Percentiles rank a stretch among this genome's conserved stretches.
Evolutionary conservation across 352 stramenopile genomes (phyloP).

Genomic region (Pythium pyrilobum): DNA sequence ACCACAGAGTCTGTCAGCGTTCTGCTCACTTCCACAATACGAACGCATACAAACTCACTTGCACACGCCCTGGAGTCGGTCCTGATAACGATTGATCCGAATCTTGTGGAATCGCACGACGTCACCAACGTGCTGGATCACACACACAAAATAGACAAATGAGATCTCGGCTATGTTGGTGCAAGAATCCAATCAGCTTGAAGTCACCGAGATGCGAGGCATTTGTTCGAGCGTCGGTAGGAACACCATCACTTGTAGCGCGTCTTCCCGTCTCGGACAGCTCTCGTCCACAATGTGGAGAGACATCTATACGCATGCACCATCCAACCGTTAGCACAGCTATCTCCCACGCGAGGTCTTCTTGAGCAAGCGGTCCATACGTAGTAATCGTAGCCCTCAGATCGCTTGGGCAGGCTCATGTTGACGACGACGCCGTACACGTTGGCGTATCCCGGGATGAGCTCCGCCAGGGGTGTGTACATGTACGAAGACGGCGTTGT

Average conservation of each 20-base stretch:
- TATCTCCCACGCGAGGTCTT: too few relatives aligned
- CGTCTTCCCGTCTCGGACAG: constrained; percentile 38
- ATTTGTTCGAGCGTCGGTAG: constrained; percentile 48
- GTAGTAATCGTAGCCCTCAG: constrained; percentile 50
- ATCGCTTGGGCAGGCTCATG: constrained; percentile 61
- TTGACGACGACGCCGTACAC: constrained; percentile 76
- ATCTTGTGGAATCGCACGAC: constrained; percentile 78
- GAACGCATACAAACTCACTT: constrained; percentile 25
- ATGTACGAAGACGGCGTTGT: constrained; percentile 33
- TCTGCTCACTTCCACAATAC: not conserved
- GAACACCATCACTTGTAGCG: constrained; percentile 67
- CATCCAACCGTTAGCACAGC: not conserved
- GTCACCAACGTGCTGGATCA: constrained; percentile 53
- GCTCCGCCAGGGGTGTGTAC: constrained; percentile 51
- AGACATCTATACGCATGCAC: constrained; percentile 42
- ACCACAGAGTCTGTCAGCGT: not conserved
- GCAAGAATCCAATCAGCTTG: not conserved
- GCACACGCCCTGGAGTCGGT: constrained; percentile 49
- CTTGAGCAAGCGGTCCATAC: too few relatives aligned
- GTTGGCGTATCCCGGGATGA: constrained; percentile 50
- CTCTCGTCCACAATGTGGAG: constrained; percentile 65
- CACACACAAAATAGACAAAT: too few relatives aligned
- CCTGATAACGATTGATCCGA: constrained; percentile 55
- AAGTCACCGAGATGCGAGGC: constrained; percentile 50
- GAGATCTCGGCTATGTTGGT: too few relatives aligned